Evolutionary conservation across 139 green algal species (phyloP), one percentile per base, ranked within the genome.

Genomic region (Astrephomene gubernaculifera): DNA sequence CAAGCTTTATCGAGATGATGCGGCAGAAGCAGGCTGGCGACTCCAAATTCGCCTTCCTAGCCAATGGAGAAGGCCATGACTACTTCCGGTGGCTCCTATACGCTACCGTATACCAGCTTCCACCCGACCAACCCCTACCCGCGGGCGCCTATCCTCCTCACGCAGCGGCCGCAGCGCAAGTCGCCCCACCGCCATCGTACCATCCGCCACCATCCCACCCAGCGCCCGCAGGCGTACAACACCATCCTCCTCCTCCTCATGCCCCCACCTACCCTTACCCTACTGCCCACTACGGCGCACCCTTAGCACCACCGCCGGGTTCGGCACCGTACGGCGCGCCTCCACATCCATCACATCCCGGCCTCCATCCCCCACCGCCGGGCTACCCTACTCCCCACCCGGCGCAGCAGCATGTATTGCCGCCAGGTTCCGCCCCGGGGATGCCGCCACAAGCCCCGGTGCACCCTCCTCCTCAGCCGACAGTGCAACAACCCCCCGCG

Each of bases 1-100:
- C 89, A 12, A 81, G 76, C 36, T 94, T 94, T 52, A 76, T 94
- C 0, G 78, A 90, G 2, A 82, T 92, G 52, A 92, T 94, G 57
- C 85, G 88, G 39, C 38, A 78, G 8, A 92, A 92, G 75, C 89
- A 94, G n/a, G 43, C 69, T 33, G 60, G 84, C 27, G 91, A 94
- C 33, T 36, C 87, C 25, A 91, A 92, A 25, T 94, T 93, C 35
- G 43, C 67, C 19, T 94, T 94, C 74, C 84, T 94, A 19, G 80
- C 65, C 17, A 43, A 33, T 36, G 86, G 86, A 43, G 81, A 90
- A 25, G 87, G 72, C 9, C 65, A 78, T 2, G 80, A 83, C 17
- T 94, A 90, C 72, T 94, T 76, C 29, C 83, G 83, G 2, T 94
- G 89, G 91, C 35, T 78, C 1, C 54, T 94, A 29, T 92, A 88